Percentiles rank a stretch among this genome's conserved stretches.
phyloP scores from a whole-genome alignment of 768 basidiomycete species.

The Termitomyces sp. region DNA sequence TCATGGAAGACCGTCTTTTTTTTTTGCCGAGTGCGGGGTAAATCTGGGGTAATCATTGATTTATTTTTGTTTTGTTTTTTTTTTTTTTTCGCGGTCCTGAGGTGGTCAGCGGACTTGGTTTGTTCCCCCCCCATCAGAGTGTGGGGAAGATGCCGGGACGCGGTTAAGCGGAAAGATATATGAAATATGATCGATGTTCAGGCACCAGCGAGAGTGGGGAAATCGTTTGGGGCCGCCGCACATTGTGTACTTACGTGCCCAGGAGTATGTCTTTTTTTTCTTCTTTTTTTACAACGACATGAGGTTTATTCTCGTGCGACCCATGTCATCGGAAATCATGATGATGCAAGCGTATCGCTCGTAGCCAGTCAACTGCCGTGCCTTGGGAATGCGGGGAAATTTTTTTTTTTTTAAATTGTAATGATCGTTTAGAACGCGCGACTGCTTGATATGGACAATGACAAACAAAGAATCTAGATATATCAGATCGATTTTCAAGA shows the following conservation, averaged over 20 bases:
- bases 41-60: neutral
- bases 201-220: no score
- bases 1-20: neutral
- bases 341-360: no score
- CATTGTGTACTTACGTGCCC: no score
- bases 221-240: no score
- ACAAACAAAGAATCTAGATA: neutral
- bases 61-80: neutral
- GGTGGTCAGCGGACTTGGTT: neutral
- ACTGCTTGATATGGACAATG: neutral
- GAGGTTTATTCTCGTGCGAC: no score
- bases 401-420: neutral
- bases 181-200: no score
- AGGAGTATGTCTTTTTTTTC: no score
- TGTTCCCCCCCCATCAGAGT: neutral
- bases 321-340: no score
- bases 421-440: no score
- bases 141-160: neutral
- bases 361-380: neutral
- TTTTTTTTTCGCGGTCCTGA: neutral
- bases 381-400: neutral
- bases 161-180: neutral
- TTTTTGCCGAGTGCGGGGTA: neutral
- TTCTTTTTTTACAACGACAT: no score
- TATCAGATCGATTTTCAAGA: neutral